Evolutionary conservation across 306 rosid species (phyloP).

Genomic region (Lathyrus oleraceus): DNA sequence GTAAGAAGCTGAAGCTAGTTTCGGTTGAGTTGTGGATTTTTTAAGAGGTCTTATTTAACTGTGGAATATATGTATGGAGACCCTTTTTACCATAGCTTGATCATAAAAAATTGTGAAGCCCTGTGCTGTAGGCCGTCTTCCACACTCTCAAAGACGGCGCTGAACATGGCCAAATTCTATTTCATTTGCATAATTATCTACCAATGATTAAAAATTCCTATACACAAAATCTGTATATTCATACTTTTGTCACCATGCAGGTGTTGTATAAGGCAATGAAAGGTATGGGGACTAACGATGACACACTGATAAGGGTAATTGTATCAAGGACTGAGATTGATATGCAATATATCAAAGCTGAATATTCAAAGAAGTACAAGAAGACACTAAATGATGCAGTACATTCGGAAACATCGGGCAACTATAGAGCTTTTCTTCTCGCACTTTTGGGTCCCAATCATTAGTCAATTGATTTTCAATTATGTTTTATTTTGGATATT

Average conservation of each 20-base stretch:
- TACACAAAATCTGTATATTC: background rate
- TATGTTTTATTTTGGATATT: slow-evolving; percentile 2
- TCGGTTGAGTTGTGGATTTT: too few relatives aligned
- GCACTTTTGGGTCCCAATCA: slow-evolving; percentile 60
- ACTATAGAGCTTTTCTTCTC: slow-evolving; percentile 65
- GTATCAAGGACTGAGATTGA: slow-evolving; percentile 76
- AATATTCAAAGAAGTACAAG: slow-evolving; percentile 52
- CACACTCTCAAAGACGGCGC: too few relatives aligned
- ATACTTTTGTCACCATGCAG: slow-evolving; percentile 39
- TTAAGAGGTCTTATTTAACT: too few relatives aligned
- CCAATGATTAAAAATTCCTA: background rate
- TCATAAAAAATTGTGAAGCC: too few relatives aligned
- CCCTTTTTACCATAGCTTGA: too few relatives aligned
- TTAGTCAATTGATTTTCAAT: slow-evolving; percentile 30
- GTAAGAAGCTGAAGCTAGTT: too few relatives aligned
- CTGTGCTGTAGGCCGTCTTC: too few relatives aligned
- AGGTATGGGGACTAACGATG: slow-evolving; percentile 73
- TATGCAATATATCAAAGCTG: slow-evolving; percentile 70
- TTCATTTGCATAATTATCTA: too few relatives aligned
- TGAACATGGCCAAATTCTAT: too few relatives aligned
- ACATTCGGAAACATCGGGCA: slow-evolving; percentile 72
- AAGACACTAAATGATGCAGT: slow-evolving; percentile 63
- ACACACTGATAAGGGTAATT: slow-evolving; percentile 52
- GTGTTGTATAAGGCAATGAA: slow-evolving; percentile 63
- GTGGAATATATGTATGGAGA: too few relatives aligned